Percentiles rank a stretch among this genome's conserved stretches.
Conservation (phyloP, 139 green algal species). For the Chlamydomonas asymmetrica region DNA sequence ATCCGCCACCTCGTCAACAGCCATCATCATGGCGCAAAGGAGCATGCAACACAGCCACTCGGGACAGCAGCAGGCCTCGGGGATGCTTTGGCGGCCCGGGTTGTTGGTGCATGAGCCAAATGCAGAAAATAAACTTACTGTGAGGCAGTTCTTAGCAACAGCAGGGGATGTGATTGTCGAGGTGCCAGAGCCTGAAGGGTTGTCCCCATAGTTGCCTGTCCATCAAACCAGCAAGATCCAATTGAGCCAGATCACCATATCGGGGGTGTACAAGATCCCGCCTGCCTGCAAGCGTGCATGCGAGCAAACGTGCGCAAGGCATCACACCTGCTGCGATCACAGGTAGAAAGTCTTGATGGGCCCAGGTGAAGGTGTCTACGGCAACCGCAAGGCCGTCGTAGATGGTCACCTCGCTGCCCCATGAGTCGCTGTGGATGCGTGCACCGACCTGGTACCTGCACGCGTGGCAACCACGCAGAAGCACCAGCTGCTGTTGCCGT, state of each 20-base stretch:
- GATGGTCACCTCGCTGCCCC: constrained; percentile 66
- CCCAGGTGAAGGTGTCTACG: constrained; percentile 62
- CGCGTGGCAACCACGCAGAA: too few species aligned
- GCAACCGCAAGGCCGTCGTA: constrained; percentile 72
- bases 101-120: too few species aligned
- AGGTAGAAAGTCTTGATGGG: constrained; percentile 55
- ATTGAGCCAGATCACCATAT: too few species aligned
- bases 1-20: background rate
- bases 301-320: constrained; percentile 15
- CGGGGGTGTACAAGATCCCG: too few species aligned
- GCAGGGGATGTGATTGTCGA: constrained; percentile 80
- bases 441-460: constrained; percentile 70
- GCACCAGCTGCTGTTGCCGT: too few species aligned
- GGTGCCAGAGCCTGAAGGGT: constrained; percentile 4
- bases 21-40: too few species aligned
- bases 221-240: constrained; percentile 55
- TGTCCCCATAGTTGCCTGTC: constrained; percentile 71
- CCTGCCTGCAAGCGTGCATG: too few species aligned
- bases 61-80: background rate
- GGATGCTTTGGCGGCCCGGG: too few species aligned
- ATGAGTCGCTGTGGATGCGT: constrained; percentile 81
- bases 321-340: constrained; percentile 38
- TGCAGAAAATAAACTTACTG: too few species aligned
- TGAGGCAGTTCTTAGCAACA: constrained; percentile 82
- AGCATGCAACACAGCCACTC: background rate